These are phyloP conservation scores for Spergularia bocconei DNA, from an alignment of 148 eudicot species.

Conservation along the genomic window DNA sequence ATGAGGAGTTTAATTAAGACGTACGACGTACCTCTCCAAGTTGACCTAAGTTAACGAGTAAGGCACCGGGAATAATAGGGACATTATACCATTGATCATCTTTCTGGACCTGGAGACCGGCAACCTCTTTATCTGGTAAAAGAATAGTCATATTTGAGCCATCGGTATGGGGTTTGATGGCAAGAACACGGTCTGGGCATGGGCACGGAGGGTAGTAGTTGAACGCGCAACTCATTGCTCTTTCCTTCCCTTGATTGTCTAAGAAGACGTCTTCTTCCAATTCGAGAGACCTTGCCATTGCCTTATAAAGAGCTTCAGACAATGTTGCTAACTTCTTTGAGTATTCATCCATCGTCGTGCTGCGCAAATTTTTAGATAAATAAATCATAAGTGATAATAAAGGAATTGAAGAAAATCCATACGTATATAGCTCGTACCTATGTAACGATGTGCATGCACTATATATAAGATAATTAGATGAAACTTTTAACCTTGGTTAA, in stretches of 20 bases:
- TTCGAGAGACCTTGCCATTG: conserved; percentile 39
- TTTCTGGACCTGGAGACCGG: conserved; percentile 46
- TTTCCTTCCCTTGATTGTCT: conserved; percentile 29
- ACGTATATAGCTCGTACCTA: no score
- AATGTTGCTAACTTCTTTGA: conserved; percentile 14
- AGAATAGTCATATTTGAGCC: conserved; percentile 29
- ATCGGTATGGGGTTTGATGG: conserved; percentile 51
- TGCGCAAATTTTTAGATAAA: background rate
- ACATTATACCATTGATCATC: conserved; percentile 46
- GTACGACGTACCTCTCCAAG: conserved; percentile 39
- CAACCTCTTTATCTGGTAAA: conserved; percentile 38
- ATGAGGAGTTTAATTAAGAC: no score
- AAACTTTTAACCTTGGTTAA: no score
- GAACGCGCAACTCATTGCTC: conserved; percentile 25
- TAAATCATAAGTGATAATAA: no score
- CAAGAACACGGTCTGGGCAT: conserved; percentile 38
- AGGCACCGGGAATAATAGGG: conserved; percentile 38
- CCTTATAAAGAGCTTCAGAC: conserved; percentile 25
- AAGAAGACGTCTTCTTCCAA: conserved; percentile 36
- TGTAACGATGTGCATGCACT: no score
- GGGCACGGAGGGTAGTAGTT: conserved; percentile 47
- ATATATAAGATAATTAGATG: no score
- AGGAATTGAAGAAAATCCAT: no score
- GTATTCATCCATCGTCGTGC: conserved; percentile 32
- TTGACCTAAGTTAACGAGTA: conserved; percentile 45